Conservation (phyloP, 352 stramenopile genomes). For the Thalassiosira mediterranea region DNA sequence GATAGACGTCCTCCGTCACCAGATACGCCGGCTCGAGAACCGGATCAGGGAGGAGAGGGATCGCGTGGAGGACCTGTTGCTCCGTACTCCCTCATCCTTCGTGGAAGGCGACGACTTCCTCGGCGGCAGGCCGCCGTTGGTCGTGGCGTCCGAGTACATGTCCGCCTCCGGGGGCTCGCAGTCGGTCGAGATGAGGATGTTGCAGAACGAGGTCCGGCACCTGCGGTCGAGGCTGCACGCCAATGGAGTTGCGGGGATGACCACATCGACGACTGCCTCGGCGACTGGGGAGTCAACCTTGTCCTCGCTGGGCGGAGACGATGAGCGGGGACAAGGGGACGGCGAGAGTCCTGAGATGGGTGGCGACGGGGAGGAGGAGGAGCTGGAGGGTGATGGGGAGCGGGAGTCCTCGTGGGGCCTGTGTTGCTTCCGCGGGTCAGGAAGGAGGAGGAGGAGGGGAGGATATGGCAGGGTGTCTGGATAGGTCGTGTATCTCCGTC, state of each 20-base stretch:
- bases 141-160: conserved; percentile 17
- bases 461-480: conserved; percentile 30
- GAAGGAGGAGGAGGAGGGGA: neutral
- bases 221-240: conserved; percentile 22
- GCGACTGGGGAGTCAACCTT: conserved; percentile 21
- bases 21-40: conserved; percentile 39
- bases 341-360: too few relatives aligned
- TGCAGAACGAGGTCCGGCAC: conserved; percentile 34
- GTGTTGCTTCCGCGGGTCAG: conserved; percentile 21
- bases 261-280: neutral
- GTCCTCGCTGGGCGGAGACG: conserved; percentile 31
- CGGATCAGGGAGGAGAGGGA: conserved; percentile 29
- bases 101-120: too few relatives aligned
- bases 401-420: conserved; percentile 21
- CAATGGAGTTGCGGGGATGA: neutral
- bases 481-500: too few relatives aligned
- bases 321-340: too few relatives aligned
- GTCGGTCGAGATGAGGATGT: conserved; percentile 20
- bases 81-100: neutral
- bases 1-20: conserved; percentile 38
- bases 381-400: conserved; percentile 21
- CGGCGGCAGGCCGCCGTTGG: neutral
- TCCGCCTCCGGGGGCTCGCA: conserved; percentile 3
- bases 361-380: conserved; percentile 16
- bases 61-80: conserved; percentile 12